Evolutionary conservation across 2,329 filamentous ascomycete species (phyloP).

Genomic region (Apiospora sp.): DNA sequence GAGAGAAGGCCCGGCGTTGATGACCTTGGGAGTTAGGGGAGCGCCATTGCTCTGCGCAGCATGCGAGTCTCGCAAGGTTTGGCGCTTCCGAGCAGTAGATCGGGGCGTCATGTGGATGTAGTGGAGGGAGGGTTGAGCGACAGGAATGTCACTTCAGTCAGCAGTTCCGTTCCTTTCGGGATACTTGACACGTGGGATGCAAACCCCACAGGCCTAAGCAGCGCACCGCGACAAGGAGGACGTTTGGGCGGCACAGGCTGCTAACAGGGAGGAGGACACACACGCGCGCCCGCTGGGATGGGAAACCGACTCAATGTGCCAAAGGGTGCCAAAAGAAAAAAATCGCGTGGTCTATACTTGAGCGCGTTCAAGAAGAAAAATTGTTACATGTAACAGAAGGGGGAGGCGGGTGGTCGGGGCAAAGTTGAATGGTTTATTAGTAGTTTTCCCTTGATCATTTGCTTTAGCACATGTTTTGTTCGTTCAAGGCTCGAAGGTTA

Average conservation of each 20-base stretch:
- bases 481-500: constrained; percentile 16
- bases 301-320: not conserved
- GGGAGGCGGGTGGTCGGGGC: constrained; percentile 5
- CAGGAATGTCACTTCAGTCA: constrained; percentile 19
- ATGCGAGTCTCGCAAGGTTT: constrained; percentile 54
- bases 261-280: not conserved
- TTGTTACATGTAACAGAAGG: constrained; percentile 19
- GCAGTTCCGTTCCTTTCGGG: constrained; percentile 5
- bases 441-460: constrained; percentile 8
- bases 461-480: constrained; percentile 20
- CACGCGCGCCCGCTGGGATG: constrained; percentile 4
- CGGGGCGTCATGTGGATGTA: constrained; percentile 48
- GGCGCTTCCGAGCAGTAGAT: constrained; percentile 52
- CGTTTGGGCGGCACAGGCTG: not conserved
- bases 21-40: constrained; percentile 55
- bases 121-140: constrained; percentile 41
- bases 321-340: not conserved
- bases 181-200: constrained; percentile 18
- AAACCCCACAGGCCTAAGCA: constrained; percentile 9
- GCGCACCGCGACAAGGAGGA: constrained; percentile 13
- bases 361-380: not conserved
- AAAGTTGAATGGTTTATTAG: not conserved
- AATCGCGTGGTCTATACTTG: not conserved
- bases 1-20: constrained; percentile 61
- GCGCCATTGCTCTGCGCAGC: constrained; percentile 49